Percentiles rank a stretch among this genome's conserved stretches.
These are phyloP conservation scores for Gnaphalium uliginosum DNA, from an alignment of 129 eudicot species.

Conservation along the genomic window DNA sequence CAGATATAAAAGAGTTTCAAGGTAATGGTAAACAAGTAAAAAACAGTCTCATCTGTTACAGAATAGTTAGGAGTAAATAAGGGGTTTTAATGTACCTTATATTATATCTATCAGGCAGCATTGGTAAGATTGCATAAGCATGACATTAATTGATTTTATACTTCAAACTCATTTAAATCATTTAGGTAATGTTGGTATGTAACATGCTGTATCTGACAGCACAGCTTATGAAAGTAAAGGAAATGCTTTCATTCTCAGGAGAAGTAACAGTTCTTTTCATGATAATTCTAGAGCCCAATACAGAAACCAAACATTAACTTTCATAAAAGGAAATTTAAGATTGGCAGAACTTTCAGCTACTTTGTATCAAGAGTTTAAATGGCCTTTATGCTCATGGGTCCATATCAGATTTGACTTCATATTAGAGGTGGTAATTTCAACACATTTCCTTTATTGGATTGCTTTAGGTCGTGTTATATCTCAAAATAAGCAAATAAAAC, in stretches of 20 bases:
- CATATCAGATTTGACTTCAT: neutral
- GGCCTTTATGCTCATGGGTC: neutral
- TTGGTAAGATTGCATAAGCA: neutral
- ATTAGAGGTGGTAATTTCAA: neutral
- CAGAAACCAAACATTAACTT: neutral
- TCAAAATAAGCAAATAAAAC: neutral
- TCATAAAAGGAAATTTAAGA: neutral
- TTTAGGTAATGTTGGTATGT: conserved; percentile 2
- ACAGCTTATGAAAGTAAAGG: neutral
- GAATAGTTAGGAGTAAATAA: neutral
- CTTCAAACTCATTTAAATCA: conserved; percentile 4
- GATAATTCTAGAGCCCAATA: neutral
- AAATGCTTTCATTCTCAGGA: neutral
- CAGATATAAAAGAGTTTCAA: neutral
- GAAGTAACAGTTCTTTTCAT: neutral
- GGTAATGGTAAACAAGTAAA: neutral
- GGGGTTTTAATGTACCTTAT: neutral
- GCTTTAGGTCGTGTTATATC: neutral
- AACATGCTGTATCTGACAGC: conserved; percentile 10
- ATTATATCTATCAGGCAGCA: neutral
- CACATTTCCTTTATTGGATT: neutral
- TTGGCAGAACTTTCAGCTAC: conserved; percentile 19
- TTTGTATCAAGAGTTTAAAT: neutral
- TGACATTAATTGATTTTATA: neutral
- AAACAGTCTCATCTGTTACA: neutral